Evolutionary conservation across 1,139 yeast species (phyloP).

Genomic region (Nakaseomyces kungkrabaensis): DNA sequence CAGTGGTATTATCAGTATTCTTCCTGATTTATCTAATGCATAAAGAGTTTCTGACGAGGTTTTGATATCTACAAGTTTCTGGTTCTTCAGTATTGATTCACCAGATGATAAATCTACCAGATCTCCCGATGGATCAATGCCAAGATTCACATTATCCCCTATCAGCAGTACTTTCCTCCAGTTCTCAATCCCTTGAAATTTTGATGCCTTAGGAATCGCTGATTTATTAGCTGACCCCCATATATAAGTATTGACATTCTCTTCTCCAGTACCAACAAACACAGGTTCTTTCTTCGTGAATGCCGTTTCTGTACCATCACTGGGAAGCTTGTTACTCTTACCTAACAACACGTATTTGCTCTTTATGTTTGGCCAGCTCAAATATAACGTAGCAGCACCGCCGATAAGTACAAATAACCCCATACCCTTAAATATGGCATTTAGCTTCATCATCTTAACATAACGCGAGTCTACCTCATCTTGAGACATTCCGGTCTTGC

Average conservation of each 20-base stretch:
- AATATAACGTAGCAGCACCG: conserved; percentile 15
- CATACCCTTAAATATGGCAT: conserved; percentile 20
- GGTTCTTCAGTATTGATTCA: conserved; percentile 32
- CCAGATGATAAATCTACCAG: not conserved
- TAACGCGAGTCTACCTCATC: conserved; percentile 8
- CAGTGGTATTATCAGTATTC: conserved; percentile 42
- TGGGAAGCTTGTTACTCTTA: conserved; percentile 14
- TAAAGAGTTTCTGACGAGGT: conserved; percentile 51
- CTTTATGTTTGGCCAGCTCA: conserved; percentile 22
- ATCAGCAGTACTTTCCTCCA: conserved; percentile 26
- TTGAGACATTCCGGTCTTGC: conserved; percentile 9
- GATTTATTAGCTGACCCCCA: not conserved
- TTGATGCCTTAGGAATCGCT: conserved; percentile 13
- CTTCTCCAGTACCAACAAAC: not conserved
- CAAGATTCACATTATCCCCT: not conserved
- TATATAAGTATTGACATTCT: not conserved
- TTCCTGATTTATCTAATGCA: conserved; percentile 45
- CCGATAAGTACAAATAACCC: conserved; percentile 16
- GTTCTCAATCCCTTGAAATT: conserved; percentile 18
- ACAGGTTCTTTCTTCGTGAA: conserved; percentile 1
- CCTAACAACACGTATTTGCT: conserved; percentile 29
- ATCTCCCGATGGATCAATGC: not conserved
- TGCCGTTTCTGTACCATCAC: conserved; percentile 1
- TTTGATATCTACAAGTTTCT: conserved; percentile 37
- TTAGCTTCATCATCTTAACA: conserved; percentile 12